Evolutionary conservation across 2,329 filamentous ascomycete genomes (phyloP).

Genomic region (Colletotrichum noveboracense): DNA sequence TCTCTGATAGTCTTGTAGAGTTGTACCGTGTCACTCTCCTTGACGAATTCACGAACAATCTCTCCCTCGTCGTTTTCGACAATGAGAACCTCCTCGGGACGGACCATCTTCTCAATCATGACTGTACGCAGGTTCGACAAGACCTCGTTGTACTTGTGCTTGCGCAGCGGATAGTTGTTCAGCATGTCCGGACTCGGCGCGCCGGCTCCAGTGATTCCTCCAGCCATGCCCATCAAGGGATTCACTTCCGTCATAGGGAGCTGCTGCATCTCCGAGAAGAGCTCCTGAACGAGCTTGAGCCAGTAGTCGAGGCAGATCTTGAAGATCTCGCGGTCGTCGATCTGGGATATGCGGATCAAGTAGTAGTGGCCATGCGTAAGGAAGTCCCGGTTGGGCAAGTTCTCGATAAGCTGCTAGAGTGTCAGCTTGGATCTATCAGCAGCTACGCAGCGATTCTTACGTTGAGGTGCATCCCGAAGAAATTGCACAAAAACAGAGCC

Average conservation of each 20-base stretch:
- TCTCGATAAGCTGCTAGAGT: constrained; percentile 78
- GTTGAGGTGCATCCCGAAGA: constrained; percentile 91
- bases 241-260: constrained; percentile 93
- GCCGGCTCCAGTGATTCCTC: constrained; percentile 76
- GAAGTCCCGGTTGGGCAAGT: constrained; percentile 92
- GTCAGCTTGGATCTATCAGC: constrained; percentile 20
- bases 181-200: constrained; percentile 86
- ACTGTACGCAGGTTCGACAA: constrained; percentile 92
- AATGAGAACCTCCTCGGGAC: constrained; percentile 95
- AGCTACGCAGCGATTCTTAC: constrained; percentile 47
- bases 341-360: constrained; percentile 96
- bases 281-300: constrained; percentile 96
- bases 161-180: constrained; percentile 89
- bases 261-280: constrained; percentile 99
- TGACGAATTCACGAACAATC: constrained; percentile 98
- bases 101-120: constrained; percentile 99
- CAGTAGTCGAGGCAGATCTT: constrained; percentile 99
- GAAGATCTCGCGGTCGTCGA: constrained; percentile 98
- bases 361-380: constrained; percentile 97
- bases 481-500: constrained; percentile 94
- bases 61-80: constrained; percentile 99
- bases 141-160: constrained; percentile 97
- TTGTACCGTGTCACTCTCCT: constrained; percentile 98
- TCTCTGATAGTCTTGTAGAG: constrained; percentile 99
- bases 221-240: constrained; percentile 81